Conservation (phyloP, 1,284 basidiomycete species). For the Rhodotorula sp. region DNA sequence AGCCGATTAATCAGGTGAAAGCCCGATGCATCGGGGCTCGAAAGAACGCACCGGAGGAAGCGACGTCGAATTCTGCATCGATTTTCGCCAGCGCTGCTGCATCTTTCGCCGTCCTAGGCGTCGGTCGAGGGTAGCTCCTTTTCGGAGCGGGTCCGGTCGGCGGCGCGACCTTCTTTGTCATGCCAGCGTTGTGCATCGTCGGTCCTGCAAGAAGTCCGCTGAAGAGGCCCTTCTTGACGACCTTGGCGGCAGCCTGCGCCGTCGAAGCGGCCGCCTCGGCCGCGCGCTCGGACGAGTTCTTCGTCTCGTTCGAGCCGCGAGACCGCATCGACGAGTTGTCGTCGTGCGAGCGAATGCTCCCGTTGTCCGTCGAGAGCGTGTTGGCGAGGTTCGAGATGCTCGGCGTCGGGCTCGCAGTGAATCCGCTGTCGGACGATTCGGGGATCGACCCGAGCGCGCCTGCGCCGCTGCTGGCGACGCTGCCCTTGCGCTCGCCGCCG, state of each 20-base stretch:
- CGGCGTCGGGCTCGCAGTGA: conserved; percentile 5
- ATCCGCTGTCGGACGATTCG: background rate
- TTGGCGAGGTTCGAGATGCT: background rate
- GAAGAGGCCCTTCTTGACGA: conserved; percentile 21
- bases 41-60: background rate
- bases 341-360: background rate
- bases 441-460: background rate
- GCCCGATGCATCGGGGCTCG: too few species aligned
- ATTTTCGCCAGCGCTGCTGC: conserved; percentile 3
- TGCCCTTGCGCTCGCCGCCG: background rate
- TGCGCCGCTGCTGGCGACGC: conserved; percentile 1
- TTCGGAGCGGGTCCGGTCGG: conserved; percentile 2
- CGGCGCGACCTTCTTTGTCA: background rate
- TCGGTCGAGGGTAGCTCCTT: background rate
- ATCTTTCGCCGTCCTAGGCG: background rate
- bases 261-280: background rate
- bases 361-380: too few species aligned
- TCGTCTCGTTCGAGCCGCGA: conserved; percentile 2
- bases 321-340: conserved; percentile 10
- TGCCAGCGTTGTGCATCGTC: conserved; percentile 19
- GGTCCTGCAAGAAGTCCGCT: conserved; percentile 14
- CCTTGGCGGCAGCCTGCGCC: conserved; percentile 9
- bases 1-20: background rate
- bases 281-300: conserved; percentile 6
- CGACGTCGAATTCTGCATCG: background rate